Percentiles rank a stretch among this genome's conserved stretches.
Evolutionary conservation across 2,329 filamentous ascomycete species (phyloP).

Genomic region (Diaporthe sp.): DNA sequence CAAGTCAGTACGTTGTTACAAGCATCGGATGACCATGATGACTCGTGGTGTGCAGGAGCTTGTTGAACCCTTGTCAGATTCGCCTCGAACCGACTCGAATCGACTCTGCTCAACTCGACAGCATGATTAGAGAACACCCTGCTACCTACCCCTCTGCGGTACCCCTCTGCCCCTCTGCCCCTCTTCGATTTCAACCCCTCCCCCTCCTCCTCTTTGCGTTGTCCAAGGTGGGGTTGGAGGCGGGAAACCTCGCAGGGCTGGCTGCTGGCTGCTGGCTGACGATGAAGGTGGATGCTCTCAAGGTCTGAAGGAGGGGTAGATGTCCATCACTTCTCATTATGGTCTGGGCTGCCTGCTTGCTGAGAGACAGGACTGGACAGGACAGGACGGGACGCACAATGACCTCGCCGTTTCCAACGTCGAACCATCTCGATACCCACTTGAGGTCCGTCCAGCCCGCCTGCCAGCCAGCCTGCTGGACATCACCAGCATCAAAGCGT

Average conservation of each 20-base stretch:
- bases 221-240: constrained; percentile 1
- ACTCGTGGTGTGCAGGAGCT: constrained; percentile 12
- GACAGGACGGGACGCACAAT: neutral
- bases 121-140: neutral
- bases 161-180: constrained; percentile 18
- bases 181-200: neutral
- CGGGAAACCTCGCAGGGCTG: neutral
- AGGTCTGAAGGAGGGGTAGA: constrained; percentile 4
- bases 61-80: neutral
- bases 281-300: constrained; percentile 6
- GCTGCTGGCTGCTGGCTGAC: constrained; percentile 1
- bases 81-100: constrained; percentile 9
- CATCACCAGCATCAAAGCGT: neutral
- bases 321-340: neutral
- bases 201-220: neutral
- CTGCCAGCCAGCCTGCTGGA: neutral
- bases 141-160: neutral
- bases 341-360: neutral
- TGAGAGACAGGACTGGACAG: neutral
- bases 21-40: constrained; percentile 15
- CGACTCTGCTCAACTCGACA: constrained; percentile 1
- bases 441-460: neutral
- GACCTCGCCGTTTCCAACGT: neutral
- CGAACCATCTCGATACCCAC: neutral
- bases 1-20: neutral